These are phyloP conservation scores for Pharnaceum exiguum DNA, from an alignment of 148 eudicot genomes.

Conservation along the genomic window DNA sequence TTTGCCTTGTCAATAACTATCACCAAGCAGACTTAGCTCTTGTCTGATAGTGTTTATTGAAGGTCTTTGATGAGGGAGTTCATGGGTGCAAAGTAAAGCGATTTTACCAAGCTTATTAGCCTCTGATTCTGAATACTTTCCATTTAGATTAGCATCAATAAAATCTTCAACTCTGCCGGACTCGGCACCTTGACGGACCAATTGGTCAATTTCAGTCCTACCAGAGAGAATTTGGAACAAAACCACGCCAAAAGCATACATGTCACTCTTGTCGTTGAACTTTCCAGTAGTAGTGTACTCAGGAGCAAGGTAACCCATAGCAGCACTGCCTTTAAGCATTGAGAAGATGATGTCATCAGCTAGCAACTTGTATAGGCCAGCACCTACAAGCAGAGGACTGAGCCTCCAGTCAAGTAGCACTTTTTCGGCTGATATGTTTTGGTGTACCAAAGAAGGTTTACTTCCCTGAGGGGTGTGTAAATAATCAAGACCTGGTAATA, in stretches of 20 bases:
- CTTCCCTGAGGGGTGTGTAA: constrained; percentile 52
- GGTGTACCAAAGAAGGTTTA: constrained; percentile 77
- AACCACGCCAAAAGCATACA: constrained; percentile 79
- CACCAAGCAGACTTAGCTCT: constrained; percentile 46
- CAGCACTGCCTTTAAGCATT: constrained; percentile 82
- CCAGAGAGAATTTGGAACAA: constrained; percentile 80
- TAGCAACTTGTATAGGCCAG: constrained; percentile 77
- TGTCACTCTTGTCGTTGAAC: constrained; percentile 87
- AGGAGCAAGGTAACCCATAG: constrained; percentile 97
- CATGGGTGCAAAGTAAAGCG: constrained; percentile 76
- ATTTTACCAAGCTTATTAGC: constrained; percentile 59
- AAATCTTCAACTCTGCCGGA: constrained; percentile 46
- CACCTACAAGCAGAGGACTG: constrained; percentile 64
- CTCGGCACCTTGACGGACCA: constrained; percentile 48
- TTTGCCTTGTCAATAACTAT: constrained; percentile 13
- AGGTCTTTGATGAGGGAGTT: constrained; percentile 65
- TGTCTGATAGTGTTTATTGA: constrained; percentile 39
- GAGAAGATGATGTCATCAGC: constrained; percentile 82
- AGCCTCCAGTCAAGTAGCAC: constrained; percentile 65
- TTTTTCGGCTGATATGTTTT: constrained; percentile 84
- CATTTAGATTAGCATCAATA: constrained; percentile 55
- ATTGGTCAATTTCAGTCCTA: constrained; percentile 35
- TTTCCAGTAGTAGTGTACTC: constrained; percentile 88
- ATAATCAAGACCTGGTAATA: constrained; percentile 61
- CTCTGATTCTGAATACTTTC: constrained; percentile 55